phyloP scores from a whole-genome alignment of 2,329 filamentous ascomycete genomes.

The Penicillium sp. region DNA sequence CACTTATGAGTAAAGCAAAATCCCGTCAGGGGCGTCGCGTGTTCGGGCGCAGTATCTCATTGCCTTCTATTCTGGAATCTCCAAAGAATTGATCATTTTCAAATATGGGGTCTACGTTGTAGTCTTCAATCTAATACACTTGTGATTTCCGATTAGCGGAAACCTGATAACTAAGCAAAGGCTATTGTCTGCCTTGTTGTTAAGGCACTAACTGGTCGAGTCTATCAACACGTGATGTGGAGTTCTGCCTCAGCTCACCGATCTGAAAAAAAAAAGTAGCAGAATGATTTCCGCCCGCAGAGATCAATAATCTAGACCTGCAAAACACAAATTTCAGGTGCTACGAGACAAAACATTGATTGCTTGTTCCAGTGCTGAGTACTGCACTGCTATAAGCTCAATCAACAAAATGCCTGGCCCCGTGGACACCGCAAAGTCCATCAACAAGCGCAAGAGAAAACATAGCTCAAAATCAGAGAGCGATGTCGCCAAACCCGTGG shows the following conservation, averaged over 20 bases:
- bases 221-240: conserved; percentile 37
- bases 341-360: conserved; percentile 8
- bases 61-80: neutral
- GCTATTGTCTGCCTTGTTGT: conserved; percentile 6
- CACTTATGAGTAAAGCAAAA: neutral
- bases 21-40: too few species aligned
- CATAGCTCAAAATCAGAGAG: conserved; percentile 33
- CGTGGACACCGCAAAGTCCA: conserved; percentile 40
- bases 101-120: too few species aligned
- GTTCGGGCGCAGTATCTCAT: too few species aligned
- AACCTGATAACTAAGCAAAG: neutral
- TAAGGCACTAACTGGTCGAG: conserved; percentile 9
- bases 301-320: conserved; percentile 23
- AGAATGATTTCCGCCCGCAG: conserved; percentile 23
- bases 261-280: conserved; percentile 29
- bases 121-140: too few species aligned
- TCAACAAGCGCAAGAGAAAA: conserved; percentile 50
- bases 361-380: conserved; percentile 7
- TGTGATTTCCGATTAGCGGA: too few species aligned
- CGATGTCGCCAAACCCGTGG: conserved; percentile 27
- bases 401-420: conserved; percentile 34
- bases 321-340: conserved; percentile 24
- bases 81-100: too few species aligned
- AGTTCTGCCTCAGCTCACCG: conserved; percentile 29
- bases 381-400: conserved; percentile 10